These are phyloP conservation scores for Aurantiochytrium sp. DNA, from an alignment of 108 stramenopile species.

Conservation along the genomic window DNA sequence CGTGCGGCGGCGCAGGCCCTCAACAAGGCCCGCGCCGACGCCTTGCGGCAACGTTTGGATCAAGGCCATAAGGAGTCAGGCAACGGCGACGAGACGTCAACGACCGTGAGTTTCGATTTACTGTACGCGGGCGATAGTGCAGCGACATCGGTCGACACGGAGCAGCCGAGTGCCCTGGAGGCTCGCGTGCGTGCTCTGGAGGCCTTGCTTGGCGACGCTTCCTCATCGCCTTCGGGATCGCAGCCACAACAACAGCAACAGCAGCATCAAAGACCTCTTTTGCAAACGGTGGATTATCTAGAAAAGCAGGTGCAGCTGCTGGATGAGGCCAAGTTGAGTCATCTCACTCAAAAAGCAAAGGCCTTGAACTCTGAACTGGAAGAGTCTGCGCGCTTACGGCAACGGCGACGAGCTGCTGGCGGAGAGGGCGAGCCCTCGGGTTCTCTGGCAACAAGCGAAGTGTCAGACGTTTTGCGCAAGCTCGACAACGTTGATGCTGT, in stretches of 20 bases:
- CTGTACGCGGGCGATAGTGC: background rate
- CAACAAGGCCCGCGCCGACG: background rate
- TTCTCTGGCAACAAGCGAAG: background rate
- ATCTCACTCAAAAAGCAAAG: constrained; percentile 13
- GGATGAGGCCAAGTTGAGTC: background rate
- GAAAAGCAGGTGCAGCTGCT: background rate
- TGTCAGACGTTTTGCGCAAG: background rate
- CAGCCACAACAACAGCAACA: background rate
- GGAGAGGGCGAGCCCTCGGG: background rate
- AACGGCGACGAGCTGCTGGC: background rate
- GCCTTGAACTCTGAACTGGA: background rate
- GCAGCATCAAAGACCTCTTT: background rate
- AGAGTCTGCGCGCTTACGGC: background rate
- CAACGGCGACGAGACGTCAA: background rate
- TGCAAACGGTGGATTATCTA: background rate
- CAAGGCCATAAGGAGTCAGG: background rate
- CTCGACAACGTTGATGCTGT: background rate
- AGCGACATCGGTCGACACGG: background rate
- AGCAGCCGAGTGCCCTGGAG: background rate
- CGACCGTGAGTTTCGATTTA: background rate
- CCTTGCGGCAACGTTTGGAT: background rate
- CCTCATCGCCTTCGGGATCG: background rate
- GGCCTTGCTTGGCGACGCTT: background rate
- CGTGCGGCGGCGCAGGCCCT: background rate
- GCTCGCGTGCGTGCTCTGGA: background rate